Percentiles rank a stretch among this genome's conserved stretches.
Conservation (phyloP, 164 flowering plant species). For the Liquidambar formosana region DNA sequence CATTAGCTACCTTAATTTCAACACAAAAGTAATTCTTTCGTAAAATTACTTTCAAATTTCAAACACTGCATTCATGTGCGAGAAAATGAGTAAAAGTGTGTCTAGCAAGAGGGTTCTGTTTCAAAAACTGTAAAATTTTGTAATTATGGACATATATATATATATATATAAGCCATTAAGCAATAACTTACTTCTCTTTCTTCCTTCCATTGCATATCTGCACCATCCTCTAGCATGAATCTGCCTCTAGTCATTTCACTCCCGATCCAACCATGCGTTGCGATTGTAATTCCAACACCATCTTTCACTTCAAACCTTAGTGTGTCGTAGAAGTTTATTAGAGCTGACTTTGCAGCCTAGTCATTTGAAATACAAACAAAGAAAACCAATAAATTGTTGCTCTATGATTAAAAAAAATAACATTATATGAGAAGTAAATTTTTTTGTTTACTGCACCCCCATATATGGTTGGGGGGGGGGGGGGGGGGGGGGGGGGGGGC, state of each 20-base stretch:
- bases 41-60: no score
- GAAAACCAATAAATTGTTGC: background rate
- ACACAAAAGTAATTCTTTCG: no score
- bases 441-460: no score
- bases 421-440: no score
- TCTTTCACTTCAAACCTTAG: slow-evolving; percentile 71
- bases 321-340: slow-evolving; percentile 84
- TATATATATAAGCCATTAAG: background rate
- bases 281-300: slow-evolving; percentile 82
- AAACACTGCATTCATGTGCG: background rate
- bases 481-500: no score
- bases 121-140: no score
- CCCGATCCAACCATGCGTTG: slow-evolving; percentile 94
- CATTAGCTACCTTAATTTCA: no score
- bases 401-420: background rate
- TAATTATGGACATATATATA: no score
- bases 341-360: slow-evolving; percentile 90
- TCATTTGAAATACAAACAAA: slow-evolving; percentile 7
- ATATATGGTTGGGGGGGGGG: no score
- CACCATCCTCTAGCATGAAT: slow-evolving; percentile 76
- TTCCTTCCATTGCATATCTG: slow-evolving; percentile 94
- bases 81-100: background rate
- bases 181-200: slow-evolving; percentile 71
- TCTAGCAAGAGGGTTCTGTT: no score
- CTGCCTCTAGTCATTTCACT: slow-evolving; percentile 79